Percentiles rank a stretch among this genome's conserved stretches.
phyloP scores from a whole-genome alignment of 805 yeast genomes.

The Candida khao-thaluensis region DNA sequence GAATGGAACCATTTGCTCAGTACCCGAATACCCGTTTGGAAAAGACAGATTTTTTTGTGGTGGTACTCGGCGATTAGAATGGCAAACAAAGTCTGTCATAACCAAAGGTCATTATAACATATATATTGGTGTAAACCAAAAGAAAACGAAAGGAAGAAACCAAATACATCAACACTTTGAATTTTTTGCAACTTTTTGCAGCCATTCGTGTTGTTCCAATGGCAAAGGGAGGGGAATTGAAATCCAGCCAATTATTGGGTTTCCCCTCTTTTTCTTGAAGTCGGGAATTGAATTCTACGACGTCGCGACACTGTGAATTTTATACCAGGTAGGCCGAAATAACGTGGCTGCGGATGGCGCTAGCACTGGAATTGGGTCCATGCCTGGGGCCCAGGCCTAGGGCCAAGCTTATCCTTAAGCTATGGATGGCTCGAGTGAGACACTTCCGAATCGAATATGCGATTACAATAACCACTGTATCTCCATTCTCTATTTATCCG shows the following conservation, averaged over 20 bases:
- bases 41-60: conserved; percentile 8
- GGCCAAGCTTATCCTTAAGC: background rate
- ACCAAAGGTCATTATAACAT: too few relatives aligned
- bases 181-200: conserved; percentile 7
- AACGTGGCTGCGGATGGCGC: too few relatives aligned
- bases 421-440: conserved; percentile 1
- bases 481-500: background rate
- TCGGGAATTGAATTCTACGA: conserved; percentile 1
- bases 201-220: conserved; percentile 2
- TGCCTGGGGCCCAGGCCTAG: too few relatives aligned
- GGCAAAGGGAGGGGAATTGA: conserved; percentile 1
- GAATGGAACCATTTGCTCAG: background rate
- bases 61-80: conserved; percentile 3
- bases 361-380: too few relatives aligned
- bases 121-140: too few relatives aligned
- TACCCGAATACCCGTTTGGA: conserved; percentile 12
- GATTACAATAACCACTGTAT: conserved; percentile 1
- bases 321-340: too few relatives aligned
- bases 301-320: conserved; percentile 3
- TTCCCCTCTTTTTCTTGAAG: conserved; percentile 7
- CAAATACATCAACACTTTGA: too few relatives aligned
- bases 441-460: conserved; percentile 7
- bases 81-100: conserved; percentile 1
- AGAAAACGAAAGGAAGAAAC: too few relatives aligned
- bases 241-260: conserved; percentile 5